phyloP scores from a whole-genome alignment of 345 rosid genomes.

The Theobroma cacao region DNA sequence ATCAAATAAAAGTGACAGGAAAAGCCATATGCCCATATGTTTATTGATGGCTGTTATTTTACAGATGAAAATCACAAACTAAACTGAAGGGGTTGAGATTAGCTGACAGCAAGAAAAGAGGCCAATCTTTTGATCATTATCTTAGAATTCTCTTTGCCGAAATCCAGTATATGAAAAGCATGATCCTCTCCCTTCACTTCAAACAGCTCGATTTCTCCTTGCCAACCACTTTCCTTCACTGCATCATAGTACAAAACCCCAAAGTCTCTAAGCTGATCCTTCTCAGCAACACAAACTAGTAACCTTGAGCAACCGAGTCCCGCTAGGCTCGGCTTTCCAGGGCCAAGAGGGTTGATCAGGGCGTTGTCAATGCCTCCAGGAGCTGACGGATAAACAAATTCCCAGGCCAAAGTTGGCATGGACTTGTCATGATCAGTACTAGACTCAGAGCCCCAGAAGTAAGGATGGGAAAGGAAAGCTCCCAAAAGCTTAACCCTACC shows the following conservation, averaged over 20 bases:
- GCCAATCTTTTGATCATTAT: conserved; percentile 32
- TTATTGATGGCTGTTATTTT: no score
- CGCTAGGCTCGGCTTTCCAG: conserved; percentile 27
- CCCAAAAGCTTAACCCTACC: conserved; percentile 25
- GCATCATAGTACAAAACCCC: conserved; percentile 27
- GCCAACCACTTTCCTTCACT: conserved; percentile 39
- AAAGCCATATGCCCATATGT: no score
- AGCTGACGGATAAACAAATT: conserved; percentile 15
- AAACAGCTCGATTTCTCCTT: conserved; percentile 32
- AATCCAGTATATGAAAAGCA: conserved; percentile 34
- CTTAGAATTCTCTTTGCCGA: conserved; percentile 25
- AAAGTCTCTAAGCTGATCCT: conserved; percentile 31
- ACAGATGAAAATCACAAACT: no score
- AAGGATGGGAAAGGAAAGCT: conserved; percentile 25
- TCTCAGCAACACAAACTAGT: conserved; percentile 35
- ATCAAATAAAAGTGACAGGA: no score
- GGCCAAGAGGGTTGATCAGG: conserved; percentile 22
- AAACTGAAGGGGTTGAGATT: no score
- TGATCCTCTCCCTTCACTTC: conserved; percentile 39
- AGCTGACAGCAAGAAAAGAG: conserved; percentile 14
- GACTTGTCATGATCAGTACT: not conserved
- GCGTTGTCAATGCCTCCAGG: conserved; percentile 25
- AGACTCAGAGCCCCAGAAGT: conserved; percentile 33
- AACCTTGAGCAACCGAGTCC: conserved; percentile 26
- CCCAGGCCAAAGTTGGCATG: not conserved